Percentiles rank a stretch among this genome's conserved stretches.
Conservation (phyloP, 805 yeast genomes). For the Alloascoidea hylecoeti region DNA sequence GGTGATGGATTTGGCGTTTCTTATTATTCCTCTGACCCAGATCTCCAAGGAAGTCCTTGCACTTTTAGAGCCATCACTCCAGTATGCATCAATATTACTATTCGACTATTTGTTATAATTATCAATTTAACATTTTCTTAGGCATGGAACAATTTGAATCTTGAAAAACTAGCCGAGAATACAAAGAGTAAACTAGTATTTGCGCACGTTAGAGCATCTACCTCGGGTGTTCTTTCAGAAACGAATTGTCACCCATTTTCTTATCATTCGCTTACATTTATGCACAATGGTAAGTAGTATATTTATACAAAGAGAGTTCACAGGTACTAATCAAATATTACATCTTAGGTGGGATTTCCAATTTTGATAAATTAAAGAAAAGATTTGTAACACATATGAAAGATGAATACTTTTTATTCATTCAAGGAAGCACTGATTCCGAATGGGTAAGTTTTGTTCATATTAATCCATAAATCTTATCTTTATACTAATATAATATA, state of each 20-base stretch:
- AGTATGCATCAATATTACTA: slow-evolving; percentile 10
- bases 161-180: slow-evolving; percentile 75
- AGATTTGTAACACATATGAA: slow-evolving; percentile 54
- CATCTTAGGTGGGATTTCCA: slow-evolving; percentile 40
- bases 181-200: slow-evolving; percentile 76
- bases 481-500: background rate
- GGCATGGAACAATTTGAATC: slow-evolving; percentile 92
- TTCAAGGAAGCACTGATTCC: slow-evolving; percentile 93
- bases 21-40: slow-evolving; percentile 52
- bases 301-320: too few relatives aligned
- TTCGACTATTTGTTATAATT: too few relatives aligned
- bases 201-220: slow-evolving; percentile 94
- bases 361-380: slow-evolving; percentile 62
- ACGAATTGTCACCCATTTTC: slow-evolving; percentile 96
- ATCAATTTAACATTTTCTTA: too few relatives aligned
- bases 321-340: background rate
- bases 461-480: background rate
- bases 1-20: slow-evolving; percentile 99
- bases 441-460: slow-evolving; percentile 44
- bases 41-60: slow-evolving; percentile 65
- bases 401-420: slow-evolving; percentile 64
- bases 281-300: slow-evolving; percentile 96
- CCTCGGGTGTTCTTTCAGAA: slow-evolving; percentile 87
- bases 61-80: slow-evolving; percentile 93
- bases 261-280: slow-evolving; percentile 77